Evolutionary conservation across 805 yeast species (phyloP).

Genomic region (Nakazawaea wickerhamii): DNA sequence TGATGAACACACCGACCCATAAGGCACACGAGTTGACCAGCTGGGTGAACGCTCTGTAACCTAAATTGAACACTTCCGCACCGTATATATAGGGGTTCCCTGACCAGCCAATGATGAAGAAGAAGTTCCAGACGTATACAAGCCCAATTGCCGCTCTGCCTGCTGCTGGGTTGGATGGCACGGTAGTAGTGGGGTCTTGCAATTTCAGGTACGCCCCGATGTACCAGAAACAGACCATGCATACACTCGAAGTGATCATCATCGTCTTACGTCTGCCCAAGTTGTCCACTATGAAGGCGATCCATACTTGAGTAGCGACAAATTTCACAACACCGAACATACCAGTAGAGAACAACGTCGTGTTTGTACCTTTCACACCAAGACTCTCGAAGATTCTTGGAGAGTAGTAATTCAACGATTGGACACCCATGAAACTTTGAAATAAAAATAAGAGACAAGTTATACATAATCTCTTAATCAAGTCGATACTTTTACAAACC

Average conservation of each 20-base stretch:
- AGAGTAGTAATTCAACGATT: constrained; percentile 48
- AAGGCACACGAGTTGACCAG: constrained; percentile 39
- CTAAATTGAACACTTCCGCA: constrained; percentile 39
- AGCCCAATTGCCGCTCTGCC: constrained; percentile 41
- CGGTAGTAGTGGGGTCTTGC: constrained; percentile 28
- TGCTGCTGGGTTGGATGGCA: constrained; percentile 24
- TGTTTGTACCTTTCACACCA: constrained; percentile 42
- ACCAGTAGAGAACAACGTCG: constrained; percentile 47
- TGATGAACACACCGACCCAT: constrained; percentile 47
- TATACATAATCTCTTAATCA: constrained; percentile 31
- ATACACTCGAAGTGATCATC: constrained; percentile 30
- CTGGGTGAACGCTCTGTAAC: constrained; percentile 36
- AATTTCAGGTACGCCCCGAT: constrained; percentile 42
- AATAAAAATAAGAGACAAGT: constrained; percentile 34
- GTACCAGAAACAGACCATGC: constrained; percentile 43
- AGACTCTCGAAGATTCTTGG: constrained; percentile 44
- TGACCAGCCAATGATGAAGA: constrained; percentile 39
- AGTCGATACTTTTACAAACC: constrained; percentile 24
- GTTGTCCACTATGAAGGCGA: constrained; percentile 39
- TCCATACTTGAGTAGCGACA: constrained; percentile 37
- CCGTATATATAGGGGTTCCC: constrained; percentile 44
- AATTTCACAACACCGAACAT: constrained; percentile 46
- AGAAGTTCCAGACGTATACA: constrained; percentile 41
- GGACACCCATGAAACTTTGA: constrained; percentile 44
- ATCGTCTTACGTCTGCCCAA: constrained; percentile 41